phyloP scores from a whole-genome alignment of 164 flowering plant species.

The Magnolia officinalis region DNA sequence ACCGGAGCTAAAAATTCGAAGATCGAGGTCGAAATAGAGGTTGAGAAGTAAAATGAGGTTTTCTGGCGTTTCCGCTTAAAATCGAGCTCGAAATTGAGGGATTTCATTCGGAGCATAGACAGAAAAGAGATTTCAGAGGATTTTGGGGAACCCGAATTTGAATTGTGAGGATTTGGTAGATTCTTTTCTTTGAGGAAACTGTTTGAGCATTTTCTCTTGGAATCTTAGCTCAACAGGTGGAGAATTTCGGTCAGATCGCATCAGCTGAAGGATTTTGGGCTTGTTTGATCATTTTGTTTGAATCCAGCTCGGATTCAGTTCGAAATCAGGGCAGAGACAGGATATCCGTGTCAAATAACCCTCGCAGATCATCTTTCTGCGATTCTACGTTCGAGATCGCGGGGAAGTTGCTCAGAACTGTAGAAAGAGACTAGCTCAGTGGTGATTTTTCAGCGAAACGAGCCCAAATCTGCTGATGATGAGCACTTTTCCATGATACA shows the following conservation, averaged over 20 bases:
- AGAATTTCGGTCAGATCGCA: background rate
- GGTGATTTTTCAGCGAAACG: background rate
- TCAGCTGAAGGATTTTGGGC: background rate
- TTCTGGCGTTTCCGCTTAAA: background rate
- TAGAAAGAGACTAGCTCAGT: background rate
- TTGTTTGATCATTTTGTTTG: background rate
- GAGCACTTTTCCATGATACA: background rate
- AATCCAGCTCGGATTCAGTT: background rate
- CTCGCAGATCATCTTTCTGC: background rate
- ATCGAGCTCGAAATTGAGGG: background rate
- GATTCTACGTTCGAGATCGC: background rate
- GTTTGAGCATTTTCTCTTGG: background rate
- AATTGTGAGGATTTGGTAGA: background rate
- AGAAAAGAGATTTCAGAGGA: background rate
- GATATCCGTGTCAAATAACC: background rate
- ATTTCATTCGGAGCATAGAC: background rate
- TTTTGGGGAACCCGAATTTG: background rate
- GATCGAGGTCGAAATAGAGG: constrained; percentile 1
- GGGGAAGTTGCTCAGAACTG: background rate
- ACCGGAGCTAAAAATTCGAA: background rate
- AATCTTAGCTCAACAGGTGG: background rate
- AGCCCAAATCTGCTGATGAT: background rate
- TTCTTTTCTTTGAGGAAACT: background rate
- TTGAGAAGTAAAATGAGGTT: background rate
- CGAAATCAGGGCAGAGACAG: background rate